Percentiles rank a stretch among this genome's conserved stretches.
Evolutionary conservation across 2,329 filamentous ascomycete genomes (phyloP).

Genomic region (Penicillium sp.): DNA sequence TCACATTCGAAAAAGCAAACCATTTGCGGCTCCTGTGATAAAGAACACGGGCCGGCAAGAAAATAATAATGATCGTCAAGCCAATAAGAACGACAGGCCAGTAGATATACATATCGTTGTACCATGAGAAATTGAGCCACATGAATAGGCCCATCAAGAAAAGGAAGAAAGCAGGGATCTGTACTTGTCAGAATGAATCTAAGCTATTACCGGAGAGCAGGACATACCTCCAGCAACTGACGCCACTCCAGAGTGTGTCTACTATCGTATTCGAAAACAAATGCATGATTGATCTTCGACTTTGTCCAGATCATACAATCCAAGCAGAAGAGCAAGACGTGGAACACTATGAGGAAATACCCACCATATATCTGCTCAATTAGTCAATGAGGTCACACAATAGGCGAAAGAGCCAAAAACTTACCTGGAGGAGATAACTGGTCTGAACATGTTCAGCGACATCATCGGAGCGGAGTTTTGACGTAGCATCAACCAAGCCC

Average conservation of each 20-base stretch:
- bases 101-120: conserved; percentile 64
- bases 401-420: conserved; percentile 14
- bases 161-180: conserved; percentile 75
- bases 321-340: conserved; percentile 76
- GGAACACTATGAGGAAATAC: conserved; percentile 72
- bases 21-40: conserved; percentile 71
- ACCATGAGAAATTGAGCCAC: conserved; percentile 79
- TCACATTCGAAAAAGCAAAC: conserved; percentile 80
- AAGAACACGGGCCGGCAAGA: conserved; percentile 65
- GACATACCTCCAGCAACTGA: conserved; percentile 61
- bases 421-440: conserved; percentile 59
- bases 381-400: conserved; percentile 12
- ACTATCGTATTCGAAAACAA: conserved; percentile 93
- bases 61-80: conserved; percentile 58
- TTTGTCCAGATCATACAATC: conserved; percentile 74
- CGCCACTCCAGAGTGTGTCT: conserved; percentile 82
- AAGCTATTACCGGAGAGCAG: neutral
- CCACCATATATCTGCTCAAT: conserved; percentile 70
- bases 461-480: conserved; percentile 46
- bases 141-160: conserved; percentile 67
- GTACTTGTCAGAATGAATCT: conserved; percentile 13
- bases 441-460: conserved; percentile 46
- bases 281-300: conserved; percentile 87
- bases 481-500: conserved; percentile 53
- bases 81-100: conserved; percentile 75